phyloP scores from a whole-genome alignment of 306 rosid species.

The Prosopis cineraria region DNA sequence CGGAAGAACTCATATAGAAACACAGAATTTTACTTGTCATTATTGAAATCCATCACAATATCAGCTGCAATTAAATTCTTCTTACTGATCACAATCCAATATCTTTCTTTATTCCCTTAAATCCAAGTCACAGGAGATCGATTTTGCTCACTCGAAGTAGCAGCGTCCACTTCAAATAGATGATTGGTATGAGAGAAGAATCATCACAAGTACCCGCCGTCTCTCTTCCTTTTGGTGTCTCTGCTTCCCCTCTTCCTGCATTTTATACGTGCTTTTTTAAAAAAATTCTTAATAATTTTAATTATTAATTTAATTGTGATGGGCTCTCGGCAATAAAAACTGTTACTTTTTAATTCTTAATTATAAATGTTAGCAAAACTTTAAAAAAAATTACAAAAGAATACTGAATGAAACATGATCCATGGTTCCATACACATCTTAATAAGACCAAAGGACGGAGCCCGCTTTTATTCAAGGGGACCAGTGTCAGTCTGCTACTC shows the following conservation, averaged over 20 bases:
- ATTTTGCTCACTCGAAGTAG: background rate
- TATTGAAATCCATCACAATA: slow-evolving; percentile 61
- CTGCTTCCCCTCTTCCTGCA: background rate
- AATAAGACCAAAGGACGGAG: background rate
- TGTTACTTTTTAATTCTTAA: background rate
- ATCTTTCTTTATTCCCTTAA: slow-evolving; percentile 11
- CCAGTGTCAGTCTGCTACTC: slow-evolving; percentile 31
- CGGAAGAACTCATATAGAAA: background rate
- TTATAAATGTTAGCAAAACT: no score
- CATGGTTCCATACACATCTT: background rate
- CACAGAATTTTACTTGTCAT: slow-evolving; percentile 54
- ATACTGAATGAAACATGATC: background rate
- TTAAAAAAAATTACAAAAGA: background rate
- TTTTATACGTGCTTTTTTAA: background rate
- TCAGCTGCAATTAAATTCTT: slow-evolving; percentile 28
- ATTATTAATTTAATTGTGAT: background rate
- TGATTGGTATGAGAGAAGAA: slow-evolving; percentile 22
- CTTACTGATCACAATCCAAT: slow-evolving; percentile 35
- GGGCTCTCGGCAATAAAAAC: no score
- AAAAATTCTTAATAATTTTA: background rate
- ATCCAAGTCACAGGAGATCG: slow-evolving; percentile 55
- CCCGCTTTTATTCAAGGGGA: slow-evolving; percentile 38
- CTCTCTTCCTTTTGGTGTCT: background rate
- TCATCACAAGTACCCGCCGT: slow-evolving; percentile 41
- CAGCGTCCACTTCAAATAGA: slow-evolving; percentile 42